Evolutionary conservation across 2,329 filamentous ascomycete species (phyloP).

Genomic region (Cladophialophora carrionii): DNA sequence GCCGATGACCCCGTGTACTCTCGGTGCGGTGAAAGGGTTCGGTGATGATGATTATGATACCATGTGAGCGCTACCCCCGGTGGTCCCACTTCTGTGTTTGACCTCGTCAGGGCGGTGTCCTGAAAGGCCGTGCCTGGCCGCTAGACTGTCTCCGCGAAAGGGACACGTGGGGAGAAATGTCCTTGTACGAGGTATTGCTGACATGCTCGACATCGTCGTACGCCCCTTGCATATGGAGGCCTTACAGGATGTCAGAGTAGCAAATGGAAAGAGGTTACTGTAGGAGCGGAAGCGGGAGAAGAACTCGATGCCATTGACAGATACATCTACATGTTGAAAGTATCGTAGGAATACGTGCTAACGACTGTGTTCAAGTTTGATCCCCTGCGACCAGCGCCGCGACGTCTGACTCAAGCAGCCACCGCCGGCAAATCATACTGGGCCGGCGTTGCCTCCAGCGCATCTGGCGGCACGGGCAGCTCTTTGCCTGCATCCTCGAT

Average conservation of each 20-base stretch:
- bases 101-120: not conserved
- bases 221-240: no score
- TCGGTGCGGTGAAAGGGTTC: not conserved
- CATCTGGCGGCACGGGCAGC: constrained; percentile 23
- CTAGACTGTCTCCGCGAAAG: not conserved
- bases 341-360: no score
- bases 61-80: not conserved
- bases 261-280: not conserved
- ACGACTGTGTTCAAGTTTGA: not conserved
- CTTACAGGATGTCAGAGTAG: no score
- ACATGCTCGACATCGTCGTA: not conserved
- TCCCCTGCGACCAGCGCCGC: not conserved
- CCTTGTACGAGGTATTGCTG: not conserved
- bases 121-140: not conserved
- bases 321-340: not conserved
- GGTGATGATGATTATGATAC: not conserved
- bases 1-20: not conserved
- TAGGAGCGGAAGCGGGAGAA: not conserved
- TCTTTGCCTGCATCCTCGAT: constrained; percentile 30
- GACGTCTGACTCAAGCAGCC: not conserved
- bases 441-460: constrained; percentile 23
- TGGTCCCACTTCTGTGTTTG: not conserved
- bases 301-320: not conserved
- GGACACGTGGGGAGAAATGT: not conserved
- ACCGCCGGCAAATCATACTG: constrained; percentile 19